A percentile compares a stretch with the other conserved stretches of the same genome.
These are phyloP conservation scores for Balansia obtecta DNA, from an alignment of 2,329 filamentous ascomycete genomes.

Conservation along the genomic window DNA sequence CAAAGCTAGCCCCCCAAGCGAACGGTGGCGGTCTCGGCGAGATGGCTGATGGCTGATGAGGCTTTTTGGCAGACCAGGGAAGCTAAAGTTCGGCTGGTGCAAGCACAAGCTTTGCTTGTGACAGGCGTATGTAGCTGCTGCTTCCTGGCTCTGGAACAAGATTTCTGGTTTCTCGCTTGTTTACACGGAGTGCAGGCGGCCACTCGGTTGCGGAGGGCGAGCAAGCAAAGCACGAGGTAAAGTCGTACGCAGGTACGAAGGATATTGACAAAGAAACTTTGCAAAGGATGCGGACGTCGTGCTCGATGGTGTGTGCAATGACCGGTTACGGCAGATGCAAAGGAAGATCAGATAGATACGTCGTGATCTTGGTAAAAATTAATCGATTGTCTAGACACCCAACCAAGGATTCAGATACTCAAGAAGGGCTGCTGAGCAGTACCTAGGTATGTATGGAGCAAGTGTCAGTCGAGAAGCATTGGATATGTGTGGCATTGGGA, in stretches of 20 bases:
- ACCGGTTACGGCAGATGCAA: too few relatives aligned
- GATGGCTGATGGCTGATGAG: background rate
- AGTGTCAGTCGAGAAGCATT: background rate
- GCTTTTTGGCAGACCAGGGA: slow-evolving; percentile 1
- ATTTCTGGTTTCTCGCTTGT: background rate
- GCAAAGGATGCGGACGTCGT: too few relatives aligned
- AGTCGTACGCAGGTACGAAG: background rate
- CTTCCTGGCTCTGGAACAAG: background rate
- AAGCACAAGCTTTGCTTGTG: background rate
- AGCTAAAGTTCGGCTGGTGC: background rate
- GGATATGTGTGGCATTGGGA: background rate
- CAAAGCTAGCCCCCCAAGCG: background rate
- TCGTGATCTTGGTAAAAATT: background rate
- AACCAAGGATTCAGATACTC: background rate
- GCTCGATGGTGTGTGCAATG: too few relatives aligned
- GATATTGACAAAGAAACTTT: too few relatives aligned
- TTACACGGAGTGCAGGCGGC: background rate
- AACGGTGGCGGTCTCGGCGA: background rate
- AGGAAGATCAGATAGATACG: background rate
- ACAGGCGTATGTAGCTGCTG: background rate
- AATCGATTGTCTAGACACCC: background rate
- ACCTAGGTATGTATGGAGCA: too few relatives aligned
- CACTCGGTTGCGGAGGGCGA: background rate
- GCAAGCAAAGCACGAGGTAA: background rate
- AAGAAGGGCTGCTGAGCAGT: too few relatives aligned